Percentiles rank a stretch among this genome's conserved stretches.
Evolutionary conservation across 1,284 basidiomycete genomes (phyloP).

Genomic region (Puccinia novopanici): DNA sequence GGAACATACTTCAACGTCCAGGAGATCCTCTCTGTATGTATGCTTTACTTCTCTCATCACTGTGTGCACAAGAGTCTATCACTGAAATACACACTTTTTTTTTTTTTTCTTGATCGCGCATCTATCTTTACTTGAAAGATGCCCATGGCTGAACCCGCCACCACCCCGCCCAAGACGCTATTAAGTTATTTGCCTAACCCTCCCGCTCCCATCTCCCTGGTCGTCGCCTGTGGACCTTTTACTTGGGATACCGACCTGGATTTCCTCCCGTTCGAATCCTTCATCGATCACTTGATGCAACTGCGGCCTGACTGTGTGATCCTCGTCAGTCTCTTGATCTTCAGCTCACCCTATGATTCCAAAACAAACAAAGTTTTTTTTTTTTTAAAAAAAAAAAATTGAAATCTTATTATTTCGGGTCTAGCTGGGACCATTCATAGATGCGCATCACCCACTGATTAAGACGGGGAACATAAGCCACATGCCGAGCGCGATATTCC

Average conservation of each 20-base stretch:
- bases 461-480: constrained; percentile 71
- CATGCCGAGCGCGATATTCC: constrained; percentile 72
- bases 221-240: constrained; percentile 77
- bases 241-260: constrained; percentile 74
- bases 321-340: constrained; percentile 65
- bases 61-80: not conserved
- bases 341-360: too few species aligned
- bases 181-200: constrained; percentile 58
- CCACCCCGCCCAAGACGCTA: constrained; percentile 57
- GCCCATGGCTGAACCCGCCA: constrained; percentile 59
- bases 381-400: constrained; percentile 6
- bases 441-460: constrained; percentile 72
- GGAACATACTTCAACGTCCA: constrained; percentile 80
- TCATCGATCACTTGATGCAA: constrained; percentile 66
- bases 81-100: not conserved
- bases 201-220: constrained; percentile 67
- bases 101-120: constrained; percentile 62
- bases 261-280: constrained; percentile 69
- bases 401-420: not conserved
- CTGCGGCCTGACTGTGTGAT: constrained; percentile 75
- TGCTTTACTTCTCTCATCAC: not conserved
- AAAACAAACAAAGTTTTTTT: not conserved
- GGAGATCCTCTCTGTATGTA: constrained; percentile 73
- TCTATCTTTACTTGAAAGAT: constrained; percentile 62
- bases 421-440: constrained; percentile 87